Evolutionary conservation across 805 yeast species (phyloP), one percentile per base, ranked within the genome.

Genomic region (Schwanniomyces pseudopolymorphus): DNA sequence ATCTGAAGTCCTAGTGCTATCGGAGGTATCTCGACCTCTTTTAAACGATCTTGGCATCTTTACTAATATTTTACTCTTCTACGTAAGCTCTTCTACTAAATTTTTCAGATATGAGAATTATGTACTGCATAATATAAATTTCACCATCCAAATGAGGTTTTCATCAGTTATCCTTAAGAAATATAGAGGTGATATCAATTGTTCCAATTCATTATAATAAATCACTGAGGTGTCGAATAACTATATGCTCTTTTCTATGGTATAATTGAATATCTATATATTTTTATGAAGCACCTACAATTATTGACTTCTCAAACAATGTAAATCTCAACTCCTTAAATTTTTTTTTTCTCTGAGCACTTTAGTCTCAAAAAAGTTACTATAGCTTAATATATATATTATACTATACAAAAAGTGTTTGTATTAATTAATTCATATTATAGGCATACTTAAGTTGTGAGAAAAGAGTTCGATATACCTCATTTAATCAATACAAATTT

Each of bases 41-140:
- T 47, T 47, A 4, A 47, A 42, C n/a, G 42, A 45, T 25, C 40
- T 45, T n/a, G 44, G 41, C 47, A 43, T 43, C 2, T n/a, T 31
- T 14, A 14, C 35, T 14, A 31, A 5, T 31, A 9, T 31, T 14
- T 5, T 14, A 14, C 20, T 20, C n/a, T 19, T 26, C 19, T 24
- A n/a, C n/a, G n/a, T n/a, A n/a, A n/a, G 6, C 22, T 27, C 21
- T 8, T 11, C 20, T 25, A 42, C 22, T 20, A 26, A 17, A 37
- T 17, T 16, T 31, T 31, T 31, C 35, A 31, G 11, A 14, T 4
- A 16, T 31, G 16, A 16, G 5, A 14, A 14, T 7, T 31, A 16
- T 31, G 20, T 14, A 31, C 35, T 31, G 35, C 35, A 31, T 14
- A 31, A n/a, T n/a, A n/a, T n/a, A n/a, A n/a, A n/a, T n/a, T n/a